Evolutionary conservation across 1,284 basidiomycete genomes (phyloP), one percentile per base, ranked within the genome.

Genomic region (Malassezia japonica): DNA sequence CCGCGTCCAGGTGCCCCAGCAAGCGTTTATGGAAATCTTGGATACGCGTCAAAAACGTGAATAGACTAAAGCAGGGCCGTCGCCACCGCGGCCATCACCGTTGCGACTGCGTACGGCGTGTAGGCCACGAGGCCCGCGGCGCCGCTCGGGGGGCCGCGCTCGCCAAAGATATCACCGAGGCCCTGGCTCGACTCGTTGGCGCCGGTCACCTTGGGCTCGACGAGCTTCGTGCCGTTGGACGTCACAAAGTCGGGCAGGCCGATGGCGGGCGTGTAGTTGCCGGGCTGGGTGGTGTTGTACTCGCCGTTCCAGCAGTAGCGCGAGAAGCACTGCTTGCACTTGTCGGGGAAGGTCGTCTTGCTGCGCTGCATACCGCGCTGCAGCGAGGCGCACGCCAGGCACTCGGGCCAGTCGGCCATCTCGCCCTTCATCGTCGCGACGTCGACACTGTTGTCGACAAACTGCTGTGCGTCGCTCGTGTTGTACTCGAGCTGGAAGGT

Each of bases 401-500:
- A 72, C 6, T 52, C 53, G 9, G 60, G 24, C 69, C 69, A 72
- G 21, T 52, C 48, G 27, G 25, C 35, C 33, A 62, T 60, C 15
- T 46, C 39, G 8, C 60, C 62, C n/a, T 59, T 65, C 40, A 70
- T 46, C 28, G 69, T 65, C 4, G 67, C 65, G 6, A 67, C 55
- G 2, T 60, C 56, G 28, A 70, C 56, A 16, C 60, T 57, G 27
- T 73, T 71, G 43, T 74, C 64, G 20, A 72, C 52, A 13, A 70
- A 53, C 2, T 18, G 27, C 49, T 72, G 69, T 7, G 59, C 47
- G 28, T 65, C 44, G 10, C 10, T 7, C 15, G 13, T n/a, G 20
- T 51, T 48, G 59, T 77, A 78, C 32, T 62, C 51, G 39, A 77
- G 69, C 65, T 74, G 53, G 57, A 28, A 72, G 4, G 69, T 72